phyloP scores from a whole-genome alignment of 2,329 filamentous ascomycete genomes.

The Colletotrichum liaoningense region DNA sequence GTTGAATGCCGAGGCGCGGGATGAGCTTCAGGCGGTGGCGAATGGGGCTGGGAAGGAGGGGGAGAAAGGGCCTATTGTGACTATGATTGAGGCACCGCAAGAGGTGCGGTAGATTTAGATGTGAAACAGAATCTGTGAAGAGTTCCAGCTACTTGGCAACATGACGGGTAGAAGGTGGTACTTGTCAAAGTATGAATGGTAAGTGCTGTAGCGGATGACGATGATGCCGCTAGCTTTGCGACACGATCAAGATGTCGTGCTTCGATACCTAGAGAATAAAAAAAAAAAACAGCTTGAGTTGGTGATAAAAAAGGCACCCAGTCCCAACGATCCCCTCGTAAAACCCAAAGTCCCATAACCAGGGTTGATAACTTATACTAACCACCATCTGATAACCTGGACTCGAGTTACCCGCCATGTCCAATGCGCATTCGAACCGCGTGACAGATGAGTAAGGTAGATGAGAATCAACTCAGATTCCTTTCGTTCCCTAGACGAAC shows the following conservation, averaged over 20 bases:
- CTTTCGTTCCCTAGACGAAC: background rate
- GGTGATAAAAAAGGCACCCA: background rate
- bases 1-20: constrained; percentile 51
- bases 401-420: too few relatives aligned
- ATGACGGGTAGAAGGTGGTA: background rate
- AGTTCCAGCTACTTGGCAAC: background rate
- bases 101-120: constrained; percentile 6
- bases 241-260: background rate
- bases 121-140: too few relatives aligned
- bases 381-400: background rate
- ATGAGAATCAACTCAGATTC: background rate
- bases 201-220: background rate
- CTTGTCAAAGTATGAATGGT: background rate
- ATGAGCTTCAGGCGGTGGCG: background rate
- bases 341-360: background rate
- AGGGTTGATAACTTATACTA: background rate
- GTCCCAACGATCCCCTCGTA: background rate
- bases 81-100: constrained; percentile 3
- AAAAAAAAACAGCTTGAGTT: background rate
- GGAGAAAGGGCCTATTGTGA: constrained; percentile 15
- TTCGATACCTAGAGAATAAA: background rate
- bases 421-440: too few relatives aligned
- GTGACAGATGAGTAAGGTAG: background rate
- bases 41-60: background rate
- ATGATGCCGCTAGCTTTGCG: background rate